Evolutionary conservation across 2,329 filamentous ascomycete genomes (phyloP), one percentile per base, ranked within the genome.

Genomic region (Blumeriella jaapii): DNA sequence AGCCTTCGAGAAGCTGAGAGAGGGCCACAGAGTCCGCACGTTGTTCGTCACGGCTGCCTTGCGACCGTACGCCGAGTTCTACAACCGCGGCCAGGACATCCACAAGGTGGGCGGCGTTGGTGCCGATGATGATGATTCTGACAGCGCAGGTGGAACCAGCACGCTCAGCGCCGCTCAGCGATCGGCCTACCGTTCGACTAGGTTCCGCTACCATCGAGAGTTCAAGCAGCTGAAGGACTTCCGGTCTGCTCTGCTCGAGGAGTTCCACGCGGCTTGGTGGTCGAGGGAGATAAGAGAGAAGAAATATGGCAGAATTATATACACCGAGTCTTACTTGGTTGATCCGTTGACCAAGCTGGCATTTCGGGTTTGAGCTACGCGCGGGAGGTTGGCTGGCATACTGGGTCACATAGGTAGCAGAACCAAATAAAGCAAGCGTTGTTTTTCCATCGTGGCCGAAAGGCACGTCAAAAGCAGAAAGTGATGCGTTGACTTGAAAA

Each of bases 261-360:
- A 35, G 10, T 35, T 29, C 10, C 26, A 29, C 20, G 12, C n/a
- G 8, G 33, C 26, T n/a, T 35, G 33, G 33, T 35, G 33, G 33
- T 8, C n/a, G 8, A 25, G 33, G 6, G 20, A 15, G 6, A 16
- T 13, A 2, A 17, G 13, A 2, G 25, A 22, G 3, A 8, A 22
- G 2, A 25, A 25, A 15, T 13, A 23, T 15, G 25, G 18, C 18
- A 20, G 4, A 6, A 19, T 17, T 12, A 7, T 24, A 6, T 20
- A 27, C n/a, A 2, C 8, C 10, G 17, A 28, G 12, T 33, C 25
- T n/a, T 19, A n/a, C 1, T 10, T 36, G 5, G 25, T 20, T 3
- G 39, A 41, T 33, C 39, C 39, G 17, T 25, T 41, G 16, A 35
- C 35, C 3, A 31, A 23, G 12, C n/a, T n/a, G n/a, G n/a, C n/a